Evolutionary conservation across 495 filamentous ascomycete genomes (phyloP), one percentile per base, ranked within the genome.

Genomic region (Podospora sp.): DNA sequence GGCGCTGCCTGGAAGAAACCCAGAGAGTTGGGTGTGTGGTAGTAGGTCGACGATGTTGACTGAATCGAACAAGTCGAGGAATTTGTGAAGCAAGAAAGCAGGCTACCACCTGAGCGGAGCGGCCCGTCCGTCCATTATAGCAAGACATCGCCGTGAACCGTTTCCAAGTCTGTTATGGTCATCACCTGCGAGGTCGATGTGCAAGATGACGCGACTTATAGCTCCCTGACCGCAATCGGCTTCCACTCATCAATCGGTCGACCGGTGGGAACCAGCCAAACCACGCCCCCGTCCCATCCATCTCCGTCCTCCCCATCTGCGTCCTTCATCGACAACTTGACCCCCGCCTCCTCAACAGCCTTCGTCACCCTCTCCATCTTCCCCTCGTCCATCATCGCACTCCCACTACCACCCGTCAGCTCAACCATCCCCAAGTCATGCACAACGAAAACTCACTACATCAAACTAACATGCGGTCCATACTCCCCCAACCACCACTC

Each of bases 251-350:
- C 29, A 53, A 76, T 75, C 18, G 72, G 69, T 22, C 52, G 65
- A 50, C 72, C 72, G 0, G 73, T 76, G 4, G 69, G 69, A n/a
- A 77, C 73, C 12, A 77, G 68, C 75, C 74, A 76, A 11, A 77
- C 59, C 21, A 73, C 69, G 1, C 75, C 75, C 50, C 75, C 75
- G 3, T 72, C 67, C 75, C 75, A 77, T 2, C 24, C 66, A 14
- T 26, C 46, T 4, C 29, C 46, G 3, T 65, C 56, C 8, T 35
- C 24, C 9, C 49, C 63, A 14, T 26, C 59, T 6, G 7, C 21
- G 1, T 57, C 12, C 9, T 46, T 18, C 33, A 12, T 56, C 9
- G 65, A 25, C 29, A 77, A 36, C 60, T 63, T 63, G 12, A 75
- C 49, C 0, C 70, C 73, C 0, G 69, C 72, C n/a, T 77, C 56